Base-by-base conservation (phyloP, 2,329 filamentous ascomycete genomes). In the Aspergillus costaricaensis region DNA sequence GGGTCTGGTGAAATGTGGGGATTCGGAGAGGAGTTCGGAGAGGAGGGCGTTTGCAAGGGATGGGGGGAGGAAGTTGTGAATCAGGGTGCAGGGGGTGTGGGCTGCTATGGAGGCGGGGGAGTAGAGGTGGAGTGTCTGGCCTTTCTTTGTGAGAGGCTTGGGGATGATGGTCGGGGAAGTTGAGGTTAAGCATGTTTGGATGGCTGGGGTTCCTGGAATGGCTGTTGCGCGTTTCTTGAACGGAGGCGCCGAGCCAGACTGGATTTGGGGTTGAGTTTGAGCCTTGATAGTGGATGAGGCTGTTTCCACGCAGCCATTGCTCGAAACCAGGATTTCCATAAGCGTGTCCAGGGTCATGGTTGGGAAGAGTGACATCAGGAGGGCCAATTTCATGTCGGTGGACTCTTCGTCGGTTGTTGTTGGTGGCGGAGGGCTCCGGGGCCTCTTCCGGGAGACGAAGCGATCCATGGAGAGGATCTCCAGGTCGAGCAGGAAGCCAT, bases 11-110 rank as follows among this genome's bases (percentile, higher is more conserved):
- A 92, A 96, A 0, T 88, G 85, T 21, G 84, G 79, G 1, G 90
- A 83, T 76, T 97, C 92, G 1, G 83, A 77, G 1, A 97, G 77
- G 39, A 98, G 82, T 73, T 98, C 93, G 32, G 76, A 74, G 0
- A 98, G 80, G 12, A 99, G 81, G 0, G 83, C 81, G 65, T 92
- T 89, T 41, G 95, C 94, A 60, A 90, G 82, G 2, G 88, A 81
- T 0, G 82, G 30, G 0, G 91, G 87, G 0, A 99, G 81, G 68
- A 98, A 97, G 70, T 96, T 95, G 76, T 96, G 92, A 58, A 97
- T 87, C 65, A 98, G 90, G 10, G 91, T 93, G 77, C 93, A 97
- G 1, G 95, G 92, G 0, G 94, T 96, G 71, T 96, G 85, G 23
- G 85, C 83, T 52, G 91, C 89, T 49, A 98, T 86, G 68, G 96